Percentiles rank a stretch among this genome's conserved stretches.
Evolutionary conservation across 2,329 filamentous ascomycete species (phyloP).

Genomic region (Emmonsia crescens): DNA sequence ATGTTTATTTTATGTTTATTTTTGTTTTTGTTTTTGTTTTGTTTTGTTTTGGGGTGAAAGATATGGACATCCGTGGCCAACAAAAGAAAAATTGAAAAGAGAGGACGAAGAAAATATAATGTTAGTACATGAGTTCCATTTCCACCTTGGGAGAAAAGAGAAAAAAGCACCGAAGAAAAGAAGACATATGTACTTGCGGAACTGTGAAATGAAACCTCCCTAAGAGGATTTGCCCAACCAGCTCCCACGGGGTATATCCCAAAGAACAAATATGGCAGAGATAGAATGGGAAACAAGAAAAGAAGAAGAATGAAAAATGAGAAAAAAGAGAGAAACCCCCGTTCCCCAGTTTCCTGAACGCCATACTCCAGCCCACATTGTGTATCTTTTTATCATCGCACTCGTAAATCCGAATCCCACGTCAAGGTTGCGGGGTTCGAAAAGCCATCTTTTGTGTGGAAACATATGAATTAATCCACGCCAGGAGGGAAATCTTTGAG

Average conservation of each 20-base stretch:
- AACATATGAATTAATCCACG: conserved; percentile 6
- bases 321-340: neutral
- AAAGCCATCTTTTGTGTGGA: neutral
- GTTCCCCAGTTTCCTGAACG: neutral
- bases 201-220: neutral
- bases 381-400: neutral
- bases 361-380: neutral
- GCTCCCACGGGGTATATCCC: neutral
- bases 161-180: neutral
- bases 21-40: neutral
- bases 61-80: neutral
- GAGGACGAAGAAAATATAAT: neutral
- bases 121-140: neutral
- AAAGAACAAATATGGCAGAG: neutral
- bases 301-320: neutral
- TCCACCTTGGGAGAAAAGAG: too few relatives aligned
- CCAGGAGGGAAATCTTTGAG: conserved; percentile 27
- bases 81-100: neutral
- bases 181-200: neutral
- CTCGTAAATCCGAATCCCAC: neutral
- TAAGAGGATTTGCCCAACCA: neutral
- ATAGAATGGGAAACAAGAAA: neutral
- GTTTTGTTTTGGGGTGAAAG: neutral
- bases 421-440: too few relatives aligned
- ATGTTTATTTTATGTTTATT: too few relatives aligned